phyloP scores from a whole-genome alignment of 2,329 filamentous ascomycete species.

The Cordyceps javanica region DNA sequence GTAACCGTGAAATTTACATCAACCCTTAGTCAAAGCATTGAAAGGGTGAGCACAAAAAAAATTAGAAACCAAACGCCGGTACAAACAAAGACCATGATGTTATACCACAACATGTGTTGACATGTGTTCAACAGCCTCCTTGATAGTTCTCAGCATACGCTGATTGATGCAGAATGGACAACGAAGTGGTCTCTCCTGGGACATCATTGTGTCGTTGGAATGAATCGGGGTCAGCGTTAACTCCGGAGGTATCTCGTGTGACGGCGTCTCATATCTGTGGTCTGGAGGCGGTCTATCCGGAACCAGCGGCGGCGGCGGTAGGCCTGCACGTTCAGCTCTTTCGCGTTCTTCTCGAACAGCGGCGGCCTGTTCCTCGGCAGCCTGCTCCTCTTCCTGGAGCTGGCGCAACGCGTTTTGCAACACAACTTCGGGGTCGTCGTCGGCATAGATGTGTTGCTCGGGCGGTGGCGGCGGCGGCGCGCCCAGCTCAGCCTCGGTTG shows the following conservation, averaged over 20 bases:
- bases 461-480: conserved; percentile 12
- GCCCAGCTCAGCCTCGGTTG: conserved; percentile 15
- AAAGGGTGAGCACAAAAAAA: not conserved
- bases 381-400: conserved; percentile 53
- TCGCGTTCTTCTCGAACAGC: conserved; percentile 48
- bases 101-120: conserved; percentile 55
- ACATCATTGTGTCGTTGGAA: conserved; percentile 39
- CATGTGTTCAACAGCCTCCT: conserved; percentile 57
- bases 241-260: conserved; percentile 32
- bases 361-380: conserved; percentile 51
- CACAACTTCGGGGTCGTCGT: conserved; percentile 52
- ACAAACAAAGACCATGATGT: not conserved
- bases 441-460: conserved; percentile 34
- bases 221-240: conserved; percentile 51
- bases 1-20: not conserved
- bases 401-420: conserved; percentile 54
- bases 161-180: conserved; percentile 58
- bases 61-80: not conserved
- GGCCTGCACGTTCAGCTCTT: conserved; percentile 35
- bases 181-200: conserved; percentile 43
- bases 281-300: conserved; percentile 25
- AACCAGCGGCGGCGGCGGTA: conserved; percentile 25
- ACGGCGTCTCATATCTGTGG: conserved; percentile 29
- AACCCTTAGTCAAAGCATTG: not conserved
- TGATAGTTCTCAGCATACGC: conserved; percentile 53